Conservation (phyloP, 441 rosid genomes). For the Croton laevigatus region DNA sequence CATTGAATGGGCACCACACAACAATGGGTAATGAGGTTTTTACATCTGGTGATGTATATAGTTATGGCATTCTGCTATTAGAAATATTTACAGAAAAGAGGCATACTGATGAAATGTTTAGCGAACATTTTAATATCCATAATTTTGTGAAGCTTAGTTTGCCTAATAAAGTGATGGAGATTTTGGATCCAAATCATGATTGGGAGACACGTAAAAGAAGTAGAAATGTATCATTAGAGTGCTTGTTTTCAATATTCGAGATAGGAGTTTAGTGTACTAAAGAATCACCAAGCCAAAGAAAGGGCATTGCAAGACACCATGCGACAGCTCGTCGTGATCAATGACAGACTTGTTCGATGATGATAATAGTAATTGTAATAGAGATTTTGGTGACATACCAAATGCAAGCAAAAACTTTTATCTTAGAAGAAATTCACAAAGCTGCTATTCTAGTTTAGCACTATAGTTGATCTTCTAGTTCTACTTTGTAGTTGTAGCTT, state of each 20-base stretch:
- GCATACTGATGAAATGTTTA: background rate
- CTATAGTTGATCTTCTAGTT: too few species aligned
- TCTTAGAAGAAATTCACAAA: too few species aligned
- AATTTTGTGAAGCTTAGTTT: background rate
- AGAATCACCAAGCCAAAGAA: background rate
- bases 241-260: conserved; percentile 1
- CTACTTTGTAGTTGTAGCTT: too few species aligned
- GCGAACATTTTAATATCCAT: background rate
- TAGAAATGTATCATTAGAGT: background rate
- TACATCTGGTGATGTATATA: background rate
- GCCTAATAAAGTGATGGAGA: background rate
- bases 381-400: too few species aligned
- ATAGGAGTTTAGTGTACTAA: conserved; percentile 2
- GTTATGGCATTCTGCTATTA: conserved; percentile 1
- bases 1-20: too few species aligned
- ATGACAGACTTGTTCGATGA: background rate
- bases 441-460: too few species aligned
- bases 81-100: background rate
- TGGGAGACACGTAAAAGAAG: background rate
- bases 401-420: too few species aligned
- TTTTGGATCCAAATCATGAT: conserved; percentile 2
- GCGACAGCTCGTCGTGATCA: background rate
- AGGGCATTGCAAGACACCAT: background rate
- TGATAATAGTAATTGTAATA: too few species aligned
- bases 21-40: background rate